Conservation (phyloP, 2,329 filamentous ascomycete genomes). For the Macrophomina phaseolina region DNA sequence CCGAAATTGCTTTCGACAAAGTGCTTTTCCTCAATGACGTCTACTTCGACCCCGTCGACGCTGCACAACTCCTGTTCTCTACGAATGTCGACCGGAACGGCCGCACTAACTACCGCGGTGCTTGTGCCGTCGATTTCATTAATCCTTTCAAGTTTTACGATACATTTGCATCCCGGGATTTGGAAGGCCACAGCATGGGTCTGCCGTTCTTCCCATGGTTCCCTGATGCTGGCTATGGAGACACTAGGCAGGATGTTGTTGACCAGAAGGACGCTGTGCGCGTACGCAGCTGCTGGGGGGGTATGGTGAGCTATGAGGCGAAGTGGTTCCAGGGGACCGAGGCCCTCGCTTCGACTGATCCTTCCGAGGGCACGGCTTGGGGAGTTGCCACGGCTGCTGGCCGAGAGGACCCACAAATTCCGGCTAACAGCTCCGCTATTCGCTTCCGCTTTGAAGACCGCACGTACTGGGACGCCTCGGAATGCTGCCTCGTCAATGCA, state of each 20-base stretch:
- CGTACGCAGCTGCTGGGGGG: conserved; percentile 78
- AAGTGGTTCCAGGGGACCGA: conserved; percentile 58
- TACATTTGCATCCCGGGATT: conserved; percentile 73
- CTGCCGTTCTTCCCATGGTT: conserved; percentile 74
- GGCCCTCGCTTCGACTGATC: conserved; percentile 19
- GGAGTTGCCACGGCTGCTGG: conserved; percentile 24
- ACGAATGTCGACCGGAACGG: conserved; percentile 62
- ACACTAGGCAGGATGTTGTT: conserved; percentile 66
- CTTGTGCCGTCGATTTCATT: conserved; percentile 74
- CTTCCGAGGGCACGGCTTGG: conserved; percentile 23
- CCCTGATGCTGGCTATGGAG: conserved; percentile 56
- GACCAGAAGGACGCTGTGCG: conserved; percentile 67
- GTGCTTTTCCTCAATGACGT: conserved; percentile 72
- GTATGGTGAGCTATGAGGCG: conserved; percentile 72
- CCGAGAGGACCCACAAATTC: conserved; percentile 25
- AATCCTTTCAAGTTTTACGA: conserved; percentile 74
- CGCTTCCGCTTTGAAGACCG: conserved; percentile 52
- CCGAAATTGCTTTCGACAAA: conserved; percentile 63
- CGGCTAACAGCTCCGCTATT: conserved; percentile 43
- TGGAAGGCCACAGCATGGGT: conserved; percentile 66
- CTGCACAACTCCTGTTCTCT: conserved; percentile 67
- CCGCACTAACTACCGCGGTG: conserved; percentile 64
- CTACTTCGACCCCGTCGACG: conserved; percentile 64
- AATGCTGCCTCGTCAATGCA: conserved; percentile 56
- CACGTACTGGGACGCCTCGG: conserved; percentile 54